phyloP scores from a whole-genome alignment of 495 filamentous ascomycete genomes.

The Saxophila tyrrhenica region DNA sequence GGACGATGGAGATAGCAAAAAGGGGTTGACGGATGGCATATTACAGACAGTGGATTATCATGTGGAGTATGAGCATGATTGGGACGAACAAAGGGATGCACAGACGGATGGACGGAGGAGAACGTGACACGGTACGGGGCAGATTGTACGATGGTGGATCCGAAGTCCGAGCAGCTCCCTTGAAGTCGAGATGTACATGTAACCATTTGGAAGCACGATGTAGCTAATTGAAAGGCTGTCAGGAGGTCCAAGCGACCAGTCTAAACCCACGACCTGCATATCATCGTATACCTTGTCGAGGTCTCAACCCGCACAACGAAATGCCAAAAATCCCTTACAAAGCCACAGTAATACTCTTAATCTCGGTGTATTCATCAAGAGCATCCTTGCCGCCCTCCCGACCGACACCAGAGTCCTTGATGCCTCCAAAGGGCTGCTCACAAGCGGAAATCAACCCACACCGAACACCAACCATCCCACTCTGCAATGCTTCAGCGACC shows the following conservation, averaged over 20 bases:
- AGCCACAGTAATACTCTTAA: slow-evolving; percentile 74
- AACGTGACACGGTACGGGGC: too few relatives aligned
- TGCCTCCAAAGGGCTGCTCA: slow-evolving; percentile 59
- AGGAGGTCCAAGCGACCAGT: too few relatives aligned
- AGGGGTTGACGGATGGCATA: slow-evolving; percentile 5
- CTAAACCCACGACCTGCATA: too few relatives aligned
- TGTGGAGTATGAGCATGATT: not conserved
- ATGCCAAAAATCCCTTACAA: not conserved
- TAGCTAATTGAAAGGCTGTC: too few relatives aligned
- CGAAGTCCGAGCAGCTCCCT: too few relatives aligned
- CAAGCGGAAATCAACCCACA: slow-evolving; percentile 72
- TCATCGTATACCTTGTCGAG: not conserved
- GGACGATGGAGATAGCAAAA: not conserved
- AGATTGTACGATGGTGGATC: too few relatives aligned
- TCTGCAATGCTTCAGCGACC: slow-evolving; percentile 74
- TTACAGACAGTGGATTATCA: not conserved
- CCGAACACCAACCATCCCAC: slow-evolving; percentile 84
- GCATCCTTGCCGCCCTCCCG: slow-evolving; percentile 78
- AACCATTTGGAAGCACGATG: too few relatives aligned
- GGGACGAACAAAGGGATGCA: too few relatives aligned
- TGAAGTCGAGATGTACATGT: too few relatives aligned
- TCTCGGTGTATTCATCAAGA: slow-evolving; percentile 67
- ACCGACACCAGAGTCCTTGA: slow-evolving; percentile 79
- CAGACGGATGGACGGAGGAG: too few relatives aligned
- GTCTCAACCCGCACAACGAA: not conserved